Conservation (phyloP, 257 asterid genomes). For the Galeopsis tetrahit region DNA sequence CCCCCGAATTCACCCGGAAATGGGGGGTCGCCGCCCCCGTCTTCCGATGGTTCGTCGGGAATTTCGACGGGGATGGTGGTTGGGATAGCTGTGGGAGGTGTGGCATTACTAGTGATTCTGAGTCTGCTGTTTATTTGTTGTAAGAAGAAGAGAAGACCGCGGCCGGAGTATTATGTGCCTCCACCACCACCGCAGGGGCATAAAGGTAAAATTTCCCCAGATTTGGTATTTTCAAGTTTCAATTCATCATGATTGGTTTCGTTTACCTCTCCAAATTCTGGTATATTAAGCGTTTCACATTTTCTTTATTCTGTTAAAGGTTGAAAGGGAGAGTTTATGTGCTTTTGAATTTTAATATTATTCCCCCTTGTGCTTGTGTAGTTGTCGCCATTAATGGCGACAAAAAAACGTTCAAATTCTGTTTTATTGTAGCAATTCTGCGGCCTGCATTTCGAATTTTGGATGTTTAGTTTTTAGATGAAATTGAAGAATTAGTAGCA, state of each 20-base stretch:
- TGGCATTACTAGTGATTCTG: constrained; percentile 53
- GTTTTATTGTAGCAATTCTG: constrained; percentile 4
- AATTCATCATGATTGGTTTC: background rate
- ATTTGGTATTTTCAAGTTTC: background rate
- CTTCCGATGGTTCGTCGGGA: constrained; percentile 39
- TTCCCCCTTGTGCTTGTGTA: background rate
- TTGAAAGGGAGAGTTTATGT: background rate
- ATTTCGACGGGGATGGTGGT: constrained; percentile 57
- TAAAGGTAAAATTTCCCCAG: constrained; percentile 54
- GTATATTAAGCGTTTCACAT: background rate
- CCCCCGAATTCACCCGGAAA: constrained; percentile 39
- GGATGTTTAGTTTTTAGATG: background rate
- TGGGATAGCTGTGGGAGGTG: constrained; percentile 74
- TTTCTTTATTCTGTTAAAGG: background rate
- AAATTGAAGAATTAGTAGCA: background rate
- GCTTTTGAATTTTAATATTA: background rate
- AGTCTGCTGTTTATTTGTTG: constrained; percentile 57
- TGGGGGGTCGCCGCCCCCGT: constrained; percentile 41
- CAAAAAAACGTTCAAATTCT: background rate
- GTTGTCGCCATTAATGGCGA: constrained; percentile 10
- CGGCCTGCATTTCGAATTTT: background rate
- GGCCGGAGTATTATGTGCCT: constrained; percentile 50
- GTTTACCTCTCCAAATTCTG: background rate
- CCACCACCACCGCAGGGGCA: constrained; percentile 64
- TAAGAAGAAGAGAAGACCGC: constrained; percentile 64